phyloP scores from a whole-genome alignment of 140 eudicot genomes.

The Erigeron philadelphicus region DNA sequence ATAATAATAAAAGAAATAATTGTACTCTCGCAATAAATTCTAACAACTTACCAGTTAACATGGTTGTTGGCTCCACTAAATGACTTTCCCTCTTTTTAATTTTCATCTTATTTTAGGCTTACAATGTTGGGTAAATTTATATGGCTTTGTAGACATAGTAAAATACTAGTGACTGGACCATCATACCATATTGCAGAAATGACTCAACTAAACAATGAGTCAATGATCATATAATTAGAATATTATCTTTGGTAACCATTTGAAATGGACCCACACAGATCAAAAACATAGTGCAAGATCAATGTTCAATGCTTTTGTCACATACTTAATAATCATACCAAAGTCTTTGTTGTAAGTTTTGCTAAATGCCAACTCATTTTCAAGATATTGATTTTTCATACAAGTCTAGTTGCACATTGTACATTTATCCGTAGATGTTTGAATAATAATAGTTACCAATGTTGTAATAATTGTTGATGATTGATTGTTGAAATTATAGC shows the following conservation, averaged over 20 bases:
- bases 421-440: neutral
- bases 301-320: constrained; percentile 26
- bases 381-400: neutral
- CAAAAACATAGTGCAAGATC: constrained; percentile 23
- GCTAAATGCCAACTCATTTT: constrained; percentile 21
- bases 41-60: too few species aligned
- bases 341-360: constrained; percentile 28
- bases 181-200: constrained; percentile 10
- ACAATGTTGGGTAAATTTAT: too few species aligned
- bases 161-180: constrained; percentile 20
- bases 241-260: constrained; percentile 30
- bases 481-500: constrained; percentile 28
- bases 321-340: constrained; percentile 23
- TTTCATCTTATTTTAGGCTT: too few species aligned
- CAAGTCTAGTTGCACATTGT: constrained; percentile 12
- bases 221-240: constrained; percentile 4
- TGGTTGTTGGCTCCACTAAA: too few species aligned
- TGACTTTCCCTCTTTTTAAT: too few species aligned
- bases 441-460: constrained; percentile 6
- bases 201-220: constrained; percentile 20
- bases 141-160: too few species aligned
- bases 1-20: too few species aligned
- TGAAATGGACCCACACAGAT: constrained; percentile 25
- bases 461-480: constrained; percentile 29
- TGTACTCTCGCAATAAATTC: too few species aligned